Evolutionary conservation across 179 eudicot genomes (phyloP), one percentile per base, ranked within the genome.

Genomic region (Corrigiola litoralis): DNA sequence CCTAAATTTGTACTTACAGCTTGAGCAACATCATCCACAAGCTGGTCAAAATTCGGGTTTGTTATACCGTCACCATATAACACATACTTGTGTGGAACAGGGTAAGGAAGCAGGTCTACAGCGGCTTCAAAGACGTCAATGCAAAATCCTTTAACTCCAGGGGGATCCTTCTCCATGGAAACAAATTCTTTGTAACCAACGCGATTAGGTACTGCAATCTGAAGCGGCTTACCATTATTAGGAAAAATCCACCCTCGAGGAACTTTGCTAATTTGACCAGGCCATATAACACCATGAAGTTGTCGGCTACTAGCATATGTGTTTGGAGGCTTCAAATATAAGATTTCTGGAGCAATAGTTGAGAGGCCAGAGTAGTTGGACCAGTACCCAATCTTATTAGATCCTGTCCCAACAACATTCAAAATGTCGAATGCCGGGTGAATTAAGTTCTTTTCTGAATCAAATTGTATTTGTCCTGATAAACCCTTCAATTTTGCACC

Each of bases 111-210:
- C 66, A 90, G 64, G 27, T 63, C 63, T 33, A 85, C 60, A 10
- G 97, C 97, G 42, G 92, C 95, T 71, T 85, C 88, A 77, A 90
- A 90, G 47, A 90, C 87, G 62, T 90, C 97, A 50, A 88, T 81
- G 68, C 97, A 85, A 56, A 70, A 90, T 71, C 97, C 97, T 65
- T 78, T 70, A 42, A 75, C 97, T 66, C 85, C 89, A 5, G 66
- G 71, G 21, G 85, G 78, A 52, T 83, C 78, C 24, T 77, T 80
- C 61, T 75, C 86, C 61, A 68, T 72, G 10, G 80, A 61, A 7
- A 84, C 88, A 68, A 84, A 76, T 44, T 80, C 80, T 54, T 70
- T 70, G 58, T 68, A 90, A 67, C 82, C 76, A 50, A 82, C 76
- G 36, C 85, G 71, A 51, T 65, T 61, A 10, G 85, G 85, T 24